Conservation (phyloP, 768 basidiomycete genomes). For the Boletus pseudopeckii region DNA sequence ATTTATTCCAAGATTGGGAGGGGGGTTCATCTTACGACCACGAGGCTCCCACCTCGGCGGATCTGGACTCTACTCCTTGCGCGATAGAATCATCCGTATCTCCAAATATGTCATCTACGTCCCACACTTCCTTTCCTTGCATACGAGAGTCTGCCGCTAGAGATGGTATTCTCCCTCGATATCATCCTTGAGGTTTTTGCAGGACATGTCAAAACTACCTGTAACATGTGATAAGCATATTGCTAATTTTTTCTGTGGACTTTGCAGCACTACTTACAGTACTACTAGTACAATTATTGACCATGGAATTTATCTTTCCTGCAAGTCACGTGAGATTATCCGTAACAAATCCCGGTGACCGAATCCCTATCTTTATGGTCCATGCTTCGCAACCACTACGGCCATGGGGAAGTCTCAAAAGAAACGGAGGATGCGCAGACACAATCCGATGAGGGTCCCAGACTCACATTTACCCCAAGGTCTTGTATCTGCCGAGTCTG, state of each 20-base stretch:
- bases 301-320: too few relatives aligned
- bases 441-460: slow-evolving; percentile 92
- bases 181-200: slow-evolving; percentile 24
- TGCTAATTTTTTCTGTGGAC: slow-evolving; percentile 18
- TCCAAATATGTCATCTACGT: not conserved
- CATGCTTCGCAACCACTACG: not conserved
- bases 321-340: slow-evolving; percentile 9
- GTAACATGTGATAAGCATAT: slow-evolving; percentile 21
- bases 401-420: slow-evolving; percentile 93
- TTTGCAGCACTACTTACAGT: not conserved
- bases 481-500: slow-evolving; percentile 66
- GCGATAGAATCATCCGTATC: not conserved
- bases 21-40: slow-evolving; percentile 1
- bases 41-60: not conserved
- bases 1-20: slow-evolving; percentile 24
- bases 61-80: not conserved
- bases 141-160: slow-evolving; percentile 2
- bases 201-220: not conserved
- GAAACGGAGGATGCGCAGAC: slow-evolving; percentile 76
- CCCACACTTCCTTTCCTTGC: not conserved
- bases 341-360: not conserved
- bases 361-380: not conserved
- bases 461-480: slow-evolving; percentile 89
- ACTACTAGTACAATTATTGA: too few relatives aligned
- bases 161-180: slow-evolving; percentile 27